Evolutionary conservation across 345 rosid genomes (phyloP), one percentile per base, ranked within the genome.

Genomic region (Citrus medica): DNA sequence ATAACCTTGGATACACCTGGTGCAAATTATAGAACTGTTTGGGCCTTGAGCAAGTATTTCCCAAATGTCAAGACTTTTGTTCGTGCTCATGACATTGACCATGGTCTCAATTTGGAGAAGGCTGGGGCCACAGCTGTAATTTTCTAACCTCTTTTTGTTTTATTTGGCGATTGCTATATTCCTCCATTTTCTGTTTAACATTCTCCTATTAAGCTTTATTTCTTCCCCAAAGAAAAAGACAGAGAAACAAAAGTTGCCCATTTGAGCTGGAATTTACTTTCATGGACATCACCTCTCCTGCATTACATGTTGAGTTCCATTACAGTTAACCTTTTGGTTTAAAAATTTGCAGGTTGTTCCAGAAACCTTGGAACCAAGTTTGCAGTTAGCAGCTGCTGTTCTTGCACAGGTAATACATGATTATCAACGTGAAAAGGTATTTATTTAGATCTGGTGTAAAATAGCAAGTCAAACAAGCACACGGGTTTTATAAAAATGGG

Each of bases 331-430:
- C 56, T 74, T 71, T 75, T 56, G 59, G 67, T 30, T 19, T 48
- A 37, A 66, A 71, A 79, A 80, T 62, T 71, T 28, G 51, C 79
- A 95, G 98, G 99, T 95, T 87, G 99, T 95, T 64, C 99, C 99
- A n/a, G 99, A 95, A 88, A 91, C 97, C 61, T 84, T 95, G 88
- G 99, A 95, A 85, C 99, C 99, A 68, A 95, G 99, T 88, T 87
- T 95, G 70, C 99, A 95, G 83, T 90, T 95, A 86, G 99, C 98
- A 61, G 97, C 99, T 75, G 99, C 98, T 81, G 99, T 95, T 85
- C 99, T 95, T 80, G 97, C 98, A 19, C 96, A 93, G 98, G 98
- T 93, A 85, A 40, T 73, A 66, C 5, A 16, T 33, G 64, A 53
- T 19, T 22, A 53, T 19, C 9, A 53, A 17, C 9, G 6, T 27